Evolutionary conservation across 164 flowering plant genomes (phyloP).

Genomic region (Piper longum): DNA sequence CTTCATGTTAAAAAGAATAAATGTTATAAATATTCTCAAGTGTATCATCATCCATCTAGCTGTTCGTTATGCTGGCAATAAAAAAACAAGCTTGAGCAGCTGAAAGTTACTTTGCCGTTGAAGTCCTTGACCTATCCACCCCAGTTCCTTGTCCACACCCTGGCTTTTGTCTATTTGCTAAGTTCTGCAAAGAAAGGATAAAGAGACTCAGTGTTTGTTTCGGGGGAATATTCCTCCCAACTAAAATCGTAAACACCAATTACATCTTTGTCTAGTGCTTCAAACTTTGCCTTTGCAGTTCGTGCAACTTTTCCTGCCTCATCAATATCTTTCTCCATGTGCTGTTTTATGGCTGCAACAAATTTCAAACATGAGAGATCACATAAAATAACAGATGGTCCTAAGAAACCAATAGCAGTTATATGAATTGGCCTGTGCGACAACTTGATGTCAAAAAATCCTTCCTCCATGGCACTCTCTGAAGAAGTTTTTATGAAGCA

Average conservation of each 20-base stretch:
- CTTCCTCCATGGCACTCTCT: too few species aligned
- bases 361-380: too few species aligned
- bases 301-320: conserved; percentile 66
- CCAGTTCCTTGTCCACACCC: conserved; percentile 79
- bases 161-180: conserved; percentile 59
- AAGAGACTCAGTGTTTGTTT: not conserved
- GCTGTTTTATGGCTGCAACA: conserved; percentile 50
- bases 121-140: conserved; percentile 63
- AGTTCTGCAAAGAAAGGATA: conserved; percentile 22
- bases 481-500: too few species aligned
- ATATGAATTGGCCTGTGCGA: too few species aligned
- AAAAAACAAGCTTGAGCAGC: not conserved
- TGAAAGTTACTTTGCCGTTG: conserved; percentile 46
- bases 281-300: conserved; percentile 40
- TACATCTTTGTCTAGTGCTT: conserved; percentile 69
- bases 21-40: not conserved
- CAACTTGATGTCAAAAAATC: too few species aligned
- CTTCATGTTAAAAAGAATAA: too few species aligned
- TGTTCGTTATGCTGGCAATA: not conserved
- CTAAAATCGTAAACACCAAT: not conserved
- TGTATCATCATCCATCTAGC: not conserved
- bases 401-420: too few species aligned
- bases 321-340: conserved; percentile 79
- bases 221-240: not conserved
- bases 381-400: not conserved